phyloP scores from a whole-genome alignment of 108 stramenopile genomes.

The Conticribra weissflogii region DNA sequence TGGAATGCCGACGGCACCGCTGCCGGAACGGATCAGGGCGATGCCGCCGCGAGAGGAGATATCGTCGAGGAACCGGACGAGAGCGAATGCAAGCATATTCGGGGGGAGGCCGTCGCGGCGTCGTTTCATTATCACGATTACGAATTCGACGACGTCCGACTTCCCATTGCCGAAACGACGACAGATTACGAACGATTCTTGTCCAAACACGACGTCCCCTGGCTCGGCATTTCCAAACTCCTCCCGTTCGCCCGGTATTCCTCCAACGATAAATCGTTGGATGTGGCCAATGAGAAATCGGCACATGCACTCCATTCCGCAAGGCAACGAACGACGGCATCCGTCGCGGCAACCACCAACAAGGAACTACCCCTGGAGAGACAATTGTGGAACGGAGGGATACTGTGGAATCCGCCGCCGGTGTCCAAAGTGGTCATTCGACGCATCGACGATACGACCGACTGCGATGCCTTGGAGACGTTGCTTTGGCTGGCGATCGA shows the following conservation, averaged over 20 bases:
- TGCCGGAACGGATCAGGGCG: constrained; percentile 1
- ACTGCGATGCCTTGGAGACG: constrained; percentile 62
- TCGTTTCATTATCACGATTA: constrained; percentile 69
- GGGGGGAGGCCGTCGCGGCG: constrained; percentile 55
- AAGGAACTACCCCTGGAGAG: constrained; percentile 51
- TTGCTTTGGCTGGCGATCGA: constrained; percentile 68
- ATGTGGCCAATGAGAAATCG: constrained; percentile 27
- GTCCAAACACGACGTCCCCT: constrained; percentile 51
- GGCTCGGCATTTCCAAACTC: constrained; percentile 51
- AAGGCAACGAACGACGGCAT: too few species aligned
- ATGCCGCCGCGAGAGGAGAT: constrained; percentile 1
- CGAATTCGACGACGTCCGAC: constrained; percentile 63
- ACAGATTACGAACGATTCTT: constrained; percentile 28
- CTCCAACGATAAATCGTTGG: constrained; percentile 30
- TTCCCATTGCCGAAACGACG: constrained; percentile 43
- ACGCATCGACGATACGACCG: constrained; percentile 12
- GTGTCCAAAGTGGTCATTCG: constrained; percentile 12
- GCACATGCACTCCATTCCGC: too few species aligned
- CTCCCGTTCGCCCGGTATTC: constrained; percentile 70
- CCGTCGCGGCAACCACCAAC: too few species aligned
- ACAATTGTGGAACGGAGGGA: constrained; percentile 48
- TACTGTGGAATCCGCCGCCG: constrained; percentile 43
- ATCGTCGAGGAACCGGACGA: constrained; percentile 5
- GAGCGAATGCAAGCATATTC: constrained; percentile 22
- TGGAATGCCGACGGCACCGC: constrained; percentile 3